Base-by-base conservation (phyloP, 441 rosid genomes). In the Brassica hybrid region DNA sequence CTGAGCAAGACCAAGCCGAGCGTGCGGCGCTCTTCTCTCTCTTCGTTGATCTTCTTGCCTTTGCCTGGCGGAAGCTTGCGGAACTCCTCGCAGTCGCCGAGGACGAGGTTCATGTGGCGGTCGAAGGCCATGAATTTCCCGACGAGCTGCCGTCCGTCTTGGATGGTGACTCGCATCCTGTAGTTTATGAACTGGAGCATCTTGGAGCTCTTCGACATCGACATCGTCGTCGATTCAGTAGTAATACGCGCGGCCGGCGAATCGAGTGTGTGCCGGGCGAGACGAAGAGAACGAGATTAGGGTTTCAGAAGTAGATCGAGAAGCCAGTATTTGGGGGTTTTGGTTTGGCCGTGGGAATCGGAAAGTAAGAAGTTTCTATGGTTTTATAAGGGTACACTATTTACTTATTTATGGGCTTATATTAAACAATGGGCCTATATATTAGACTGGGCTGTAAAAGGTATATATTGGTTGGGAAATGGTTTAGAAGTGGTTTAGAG, bases 111-210 rank as follows among this genome's bases (percentile, higher is more conserved):
- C 99, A 96, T 96, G 84, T 96, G 98, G 36, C 99, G 97, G 76
- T 96, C 99, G 79, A 96, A 96, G 69, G 98, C 99, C 99, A 96
- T 96, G 87, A 96, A 96, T 70, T 96, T 96, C 7, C 99, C 99
- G 0, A 96, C 90, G 5, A 96, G 89, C 79, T 96, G 98, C 2
- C 99, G 92, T 10, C 97, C 99, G 75, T 96, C 99, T 76, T 96
- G 99, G 82, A 94, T 94, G 67, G 97, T 96, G 38, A 96, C 97
- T 21, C 99, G 90, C 98, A 96, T 96, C 86, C 99, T 81, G 86
- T 92, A 96, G 86, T 96, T 96, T 58, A 96, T 91, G 84, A 89
- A 92, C 81, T 96, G 98, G 9, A 96, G 97, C 99, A 96, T 96
- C 87, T 96, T 96, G 2, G 99, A 96, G 82, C 97, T 93, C 91